Percentiles rank a stretch among this genome's conserved stretches.
Evolutionary conservation across 2,329 filamentous ascomycete species (phyloP).

Genomic region (Pyrenochaeta sp.): DNA sequence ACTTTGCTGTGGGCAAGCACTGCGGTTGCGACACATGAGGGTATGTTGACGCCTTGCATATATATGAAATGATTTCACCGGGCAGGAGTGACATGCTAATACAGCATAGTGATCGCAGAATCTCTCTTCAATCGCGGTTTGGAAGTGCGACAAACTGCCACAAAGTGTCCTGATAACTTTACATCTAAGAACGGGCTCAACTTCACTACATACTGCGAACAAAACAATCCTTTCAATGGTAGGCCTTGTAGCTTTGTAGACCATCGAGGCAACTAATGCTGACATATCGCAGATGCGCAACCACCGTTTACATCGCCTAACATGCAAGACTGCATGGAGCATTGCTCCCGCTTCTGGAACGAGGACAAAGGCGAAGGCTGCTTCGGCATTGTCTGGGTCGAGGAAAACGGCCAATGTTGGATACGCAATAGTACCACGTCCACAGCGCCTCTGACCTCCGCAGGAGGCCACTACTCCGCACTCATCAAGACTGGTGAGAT

Average conservation of each 20-base stretch:
- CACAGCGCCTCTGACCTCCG: slow-evolving; percentile 11
- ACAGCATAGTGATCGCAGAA: slow-evolving; percentile 24
- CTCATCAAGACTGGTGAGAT: slow-evolving; percentile 31
- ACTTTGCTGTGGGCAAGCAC: slow-evolving; percentile 28
- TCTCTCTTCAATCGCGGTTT: slow-evolving; percentile 19
- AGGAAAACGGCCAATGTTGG: slow-evolving; percentile 32
- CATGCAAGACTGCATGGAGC: slow-evolving; percentile 41
- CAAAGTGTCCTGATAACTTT: slow-evolving; percentile 30
- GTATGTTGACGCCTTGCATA: slow-evolving; percentile 19
- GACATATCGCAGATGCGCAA: slow-evolving; percentile 26
- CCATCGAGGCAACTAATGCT: neutral
- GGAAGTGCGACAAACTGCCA: slow-evolving; percentile 18
- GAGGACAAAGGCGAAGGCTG: slow-evolving; percentile 38
- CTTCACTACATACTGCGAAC: slow-evolving; percentile 41
- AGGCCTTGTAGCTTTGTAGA: neutral
- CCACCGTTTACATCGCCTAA: slow-evolving; percentile 20
- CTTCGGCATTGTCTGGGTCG: slow-evolving; percentile 39
- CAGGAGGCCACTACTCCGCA: slow-evolving; percentile 27
- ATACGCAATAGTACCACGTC: slow-evolving; percentile 35
- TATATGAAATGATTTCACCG: neutral
- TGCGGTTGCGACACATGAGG: slow-evolving; percentile 30
- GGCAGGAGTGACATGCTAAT: slow-evolving; percentile 15
- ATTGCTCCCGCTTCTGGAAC: slow-evolving; percentile 43
- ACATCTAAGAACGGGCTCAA: slow-evolving; percentile 39
- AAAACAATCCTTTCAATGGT: slow-evolving; percentile 42